Evolutionary conservation across 169 alveolate species (phyloP), one percentile per base, ranked within the genome.

Genomic region (Miamiensis avidus): DNA sequence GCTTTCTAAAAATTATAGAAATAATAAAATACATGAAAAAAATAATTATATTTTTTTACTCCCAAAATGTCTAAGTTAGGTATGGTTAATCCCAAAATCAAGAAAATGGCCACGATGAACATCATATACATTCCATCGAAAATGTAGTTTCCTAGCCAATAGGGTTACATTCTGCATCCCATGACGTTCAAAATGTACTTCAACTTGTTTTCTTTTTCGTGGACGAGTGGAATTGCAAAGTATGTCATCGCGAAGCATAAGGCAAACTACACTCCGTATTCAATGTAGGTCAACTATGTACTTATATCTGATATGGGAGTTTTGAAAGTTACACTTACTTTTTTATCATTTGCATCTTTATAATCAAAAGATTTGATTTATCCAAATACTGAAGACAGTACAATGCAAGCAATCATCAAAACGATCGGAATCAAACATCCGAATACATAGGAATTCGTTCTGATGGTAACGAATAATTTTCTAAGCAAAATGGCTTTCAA

Each of bases 141-240:
- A 16, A 87, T 29, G 31, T 65, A 90, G 49, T 78, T 78, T 6
- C 91, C 92, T 6, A 87, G 31, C 84, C 82, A 90, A 76, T 87
- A 90, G 27, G 91, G 49, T 0, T 33, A 15, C 27, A 84, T 76
- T 72, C 85, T 83, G 25, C 85, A 83, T n/a, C 94, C 94, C 84
- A 88, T 85, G 20, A 90, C 87, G 76, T 84, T 79, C 69, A 90
- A 33, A 64, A 84, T 76, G 34, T 90, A 76, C 81, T 89, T 78
- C n/a, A 87, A 81, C 33, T 87, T 82, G n/a, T 65, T 31, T 69
- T 90, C 94, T 69, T 91, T 86, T 65, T 90, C 94, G 34, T 65
- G 30, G 31, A 81, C 89, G n/a, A 92, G 89, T n/a, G 75, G 28
- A 27, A 79, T 73, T 16, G 87, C 85, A 28, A 87, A 65, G 34